Evolutionary conservation across 129 eudicot genomes (phyloP).

Genomic region (Escallonia herrerae): DNA sequence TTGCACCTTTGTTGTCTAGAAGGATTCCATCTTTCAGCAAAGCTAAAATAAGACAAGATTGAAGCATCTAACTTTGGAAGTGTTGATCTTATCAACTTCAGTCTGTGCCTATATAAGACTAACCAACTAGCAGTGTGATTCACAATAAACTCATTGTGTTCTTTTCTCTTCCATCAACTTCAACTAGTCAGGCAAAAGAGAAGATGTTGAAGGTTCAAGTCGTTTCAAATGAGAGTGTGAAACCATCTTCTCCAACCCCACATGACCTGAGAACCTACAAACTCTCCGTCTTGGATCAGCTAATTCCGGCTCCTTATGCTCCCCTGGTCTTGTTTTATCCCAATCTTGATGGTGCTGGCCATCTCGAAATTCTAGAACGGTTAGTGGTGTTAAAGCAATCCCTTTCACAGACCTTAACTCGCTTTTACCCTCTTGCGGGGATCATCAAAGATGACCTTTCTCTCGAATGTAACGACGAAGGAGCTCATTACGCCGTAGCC

Average conservation of each 20-base stretch:
- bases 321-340: slow-evolving; percentile 55
- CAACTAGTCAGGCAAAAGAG: not conserved
- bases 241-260: slow-evolving; percentile 71
- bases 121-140: not conserved
- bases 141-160: not conserved
- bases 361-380: slow-evolving; percentile 19
- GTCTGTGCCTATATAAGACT: not conserved
- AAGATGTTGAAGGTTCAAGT: slow-evolving; percentile 31
- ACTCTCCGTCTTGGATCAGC: slow-evolving; percentile 58
- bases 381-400: slow-evolving; percentile 33
- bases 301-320: slow-evolving; percentile 68
- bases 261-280: slow-evolving; percentile 41
- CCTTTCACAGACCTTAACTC: slow-evolving; percentile 44
- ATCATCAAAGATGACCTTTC: slow-evolving; percentile 39
- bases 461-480: slow-evolving; percentile 56
- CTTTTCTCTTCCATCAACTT: too few relatives aligned
- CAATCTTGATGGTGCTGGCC: slow-evolving; percentile 11
- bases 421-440: slow-evolving; percentile 70
- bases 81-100: not conserved
- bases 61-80: not conserved
- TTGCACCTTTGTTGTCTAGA: not conserved
- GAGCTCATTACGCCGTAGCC: slow-evolving; percentile 43
- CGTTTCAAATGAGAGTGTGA: slow-evolving; percentile 44
- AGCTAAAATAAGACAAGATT: not conserved
- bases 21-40: not conserved